Evolutionary conservation across 805 yeast genomes (phyloP), one percentile per base, ranked within the genome.

Genomic region (Saccharomyces paradoxus): DNA sequence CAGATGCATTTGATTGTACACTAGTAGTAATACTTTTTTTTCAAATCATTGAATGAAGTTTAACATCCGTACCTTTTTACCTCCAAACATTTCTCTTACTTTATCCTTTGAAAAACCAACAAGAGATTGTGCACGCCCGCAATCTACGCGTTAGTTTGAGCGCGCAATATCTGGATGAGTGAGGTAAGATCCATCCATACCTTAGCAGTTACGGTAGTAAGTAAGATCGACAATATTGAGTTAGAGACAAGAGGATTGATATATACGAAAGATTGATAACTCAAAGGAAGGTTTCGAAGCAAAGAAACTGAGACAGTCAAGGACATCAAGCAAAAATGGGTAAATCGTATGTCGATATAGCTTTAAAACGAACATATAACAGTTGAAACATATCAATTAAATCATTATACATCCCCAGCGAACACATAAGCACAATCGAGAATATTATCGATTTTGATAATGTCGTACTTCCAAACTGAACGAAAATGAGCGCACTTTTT

Each of bases 271-370:
- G 13, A 9, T 9, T 4, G 10, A 24, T 37, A 10, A 37, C 3
- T 37, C 2, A 8, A 10, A 37, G 17, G 22, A 7, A n/a, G 24
- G 12, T 8, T 37, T 17, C 24, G 17, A 8, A 27, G 6, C 29
- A 44, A 46, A 26, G 37, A 29, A 52, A 55, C 50, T 56, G 63
- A 65, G 59, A 60, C 70, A 37, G 44, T 37, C 44, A 67, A 63
- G 66, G 64, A 60, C 66, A 62, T 66, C 60, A 63, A 63, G 65
- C 67, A 65, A 69, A 69, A 67, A 70, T 70, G 74, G 74, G 74
- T 70, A 70, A 70, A 70, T 70, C 74, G 74, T 70, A 70, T 70
- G 74, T 67, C 22, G 24, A 37, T 17, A 37, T 37, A 37, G 24
- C 44, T 17, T 37, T 17, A 3, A 17, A 37, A 37, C 7, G 44